Evolutionary conservation across 2,329 filamentous ascomycete genomes (phyloP).

Genomic region (Clarireedia paspali): DNA sequence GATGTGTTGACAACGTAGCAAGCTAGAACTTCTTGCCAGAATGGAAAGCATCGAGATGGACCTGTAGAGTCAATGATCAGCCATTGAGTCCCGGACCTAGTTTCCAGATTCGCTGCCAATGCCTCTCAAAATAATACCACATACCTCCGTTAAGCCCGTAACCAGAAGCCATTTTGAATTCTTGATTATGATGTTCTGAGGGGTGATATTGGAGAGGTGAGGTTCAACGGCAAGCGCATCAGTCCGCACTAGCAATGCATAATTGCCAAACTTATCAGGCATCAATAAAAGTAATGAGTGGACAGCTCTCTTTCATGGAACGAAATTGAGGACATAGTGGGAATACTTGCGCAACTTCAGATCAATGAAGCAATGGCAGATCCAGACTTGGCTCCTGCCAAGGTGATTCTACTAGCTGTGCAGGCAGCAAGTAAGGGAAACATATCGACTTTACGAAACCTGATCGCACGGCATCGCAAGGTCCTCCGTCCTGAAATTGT

Average conservation of each 20-base stretch:
- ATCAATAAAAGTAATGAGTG: slow-evolving; percentile 12
- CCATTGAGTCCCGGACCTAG: slow-evolving; percentile 12
- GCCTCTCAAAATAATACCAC: slow-evolving; percentile 27
- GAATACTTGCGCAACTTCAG: slow-evolving; percentile 8
- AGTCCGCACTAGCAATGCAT: slow-evolving; percentile 1
- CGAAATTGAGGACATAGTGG: background rate
- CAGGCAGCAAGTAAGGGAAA: slow-evolving; percentile 61
- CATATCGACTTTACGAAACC: slow-evolving; percentile 50
- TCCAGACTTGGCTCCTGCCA: slow-evolving; percentile 50
- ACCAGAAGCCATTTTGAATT: slow-evolving; percentile 63
- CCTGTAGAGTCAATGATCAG: slow-evolving; percentile 21
- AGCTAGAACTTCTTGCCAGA: slow-evolving; percentile 98
- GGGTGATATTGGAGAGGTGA: slow-evolving; percentile 17
- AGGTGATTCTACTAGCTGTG: slow-evolving; percentile 65
- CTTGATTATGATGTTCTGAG: slow-evolving; percentile 17
- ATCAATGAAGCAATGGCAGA: slow-evolving; percentile 23
- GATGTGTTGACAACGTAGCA: slow-evolving; percentile 95
- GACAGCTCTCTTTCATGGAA: background rate
- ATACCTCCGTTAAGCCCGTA: slow-evolving; percentile 74
- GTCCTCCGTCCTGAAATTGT: slow-evolving; percentile 57
- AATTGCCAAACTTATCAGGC: background rate
- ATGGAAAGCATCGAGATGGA: slow-evolving; percentile 80
- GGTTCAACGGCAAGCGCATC: slow-evolving; percentile 11
- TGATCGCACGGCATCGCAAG: slow-evolving; percentile 48
- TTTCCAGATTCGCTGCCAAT: background rate